Percentiles rank a stretch among this genome's conserved stretches.
Evolutionary conservation across 257 asterid genomes (phyloP).

Genomic region (Petunia axillaris): DNA sequence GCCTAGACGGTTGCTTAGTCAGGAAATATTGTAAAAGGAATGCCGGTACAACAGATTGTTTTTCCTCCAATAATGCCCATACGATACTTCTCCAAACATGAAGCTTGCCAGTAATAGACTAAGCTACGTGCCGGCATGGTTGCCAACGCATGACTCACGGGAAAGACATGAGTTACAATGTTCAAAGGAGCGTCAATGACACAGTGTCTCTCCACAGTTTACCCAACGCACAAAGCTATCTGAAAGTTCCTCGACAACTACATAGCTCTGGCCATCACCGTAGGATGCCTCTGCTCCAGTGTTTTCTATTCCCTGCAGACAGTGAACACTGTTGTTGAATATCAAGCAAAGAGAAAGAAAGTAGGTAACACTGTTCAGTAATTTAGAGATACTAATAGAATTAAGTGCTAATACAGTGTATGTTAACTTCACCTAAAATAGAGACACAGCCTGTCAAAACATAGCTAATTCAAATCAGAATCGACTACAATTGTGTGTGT

Average conservation of each 20-base stretch:
- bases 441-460: neutral
- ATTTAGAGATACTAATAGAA: neutral
- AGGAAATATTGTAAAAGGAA: constrained; percentile 34
- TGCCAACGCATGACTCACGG: constrained; percentile 26
- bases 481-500: constrained; percentile 7
- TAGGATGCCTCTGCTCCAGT: constrained; percentile 48
- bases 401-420: neutral
- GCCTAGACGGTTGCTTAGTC: constrained; percentile 29
- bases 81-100: constrained; percentile 7
- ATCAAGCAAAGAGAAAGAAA: neutral
- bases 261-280: constrained; percentile 48
- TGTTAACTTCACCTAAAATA: constrained; percentile 4
- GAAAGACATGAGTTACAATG: constrained; percentile 26
- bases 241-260: constrained; percentile 80
- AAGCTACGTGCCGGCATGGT: constrained; percentile 23
- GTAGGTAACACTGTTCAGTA: neutral
- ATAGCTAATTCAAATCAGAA: neutral
- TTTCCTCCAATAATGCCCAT: constrained; percentile 33
- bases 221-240: constrained; percentile 90
- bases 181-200: constrained; percentile 48
- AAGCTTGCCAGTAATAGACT: constrained; percentile 24
- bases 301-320: constrained; percentile 57
- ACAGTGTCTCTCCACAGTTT: constrained; percentile 68
- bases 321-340: constrained; percentile 16
- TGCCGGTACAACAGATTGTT: constrained; percentile 35